Evolutionary conservation across 352 stramenopile species (phyloP).

Genomic region (Phytophthora europaea): DNA sequence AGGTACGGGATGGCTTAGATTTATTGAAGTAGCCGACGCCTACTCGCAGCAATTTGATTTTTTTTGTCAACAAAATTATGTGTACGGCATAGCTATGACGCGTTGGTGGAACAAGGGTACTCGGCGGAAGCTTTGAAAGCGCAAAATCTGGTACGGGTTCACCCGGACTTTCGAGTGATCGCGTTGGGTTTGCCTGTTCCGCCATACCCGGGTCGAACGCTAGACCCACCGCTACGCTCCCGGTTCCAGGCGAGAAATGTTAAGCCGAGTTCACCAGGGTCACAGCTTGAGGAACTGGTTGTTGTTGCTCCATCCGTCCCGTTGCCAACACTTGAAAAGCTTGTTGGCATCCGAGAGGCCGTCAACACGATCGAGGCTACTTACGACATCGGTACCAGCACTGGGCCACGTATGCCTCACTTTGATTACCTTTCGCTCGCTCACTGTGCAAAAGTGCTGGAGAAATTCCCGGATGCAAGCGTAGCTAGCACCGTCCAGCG

Average conservation of each 20-base stretch:
- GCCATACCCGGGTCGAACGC: conserved; percentile 84
- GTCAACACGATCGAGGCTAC: conserved; percentile 79
- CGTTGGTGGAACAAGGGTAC: conserved; percentile 66
- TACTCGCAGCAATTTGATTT: neutral
- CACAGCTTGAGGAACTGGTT: conserved; percentile 69
- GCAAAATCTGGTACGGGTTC: conserved; percentile 87
- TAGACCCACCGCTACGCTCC: conserved; percentile 89
- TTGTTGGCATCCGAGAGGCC: conserved; percentile 78
- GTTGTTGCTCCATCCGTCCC: conserved; percentile 57
- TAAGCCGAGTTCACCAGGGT: conserved; percentile 65
- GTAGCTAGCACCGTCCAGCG: conserved; percentile 50
- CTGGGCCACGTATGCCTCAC: conserved; percentile 71
- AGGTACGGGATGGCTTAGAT: conserved; percentile 42
- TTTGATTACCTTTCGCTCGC: conserved; percentile 73
- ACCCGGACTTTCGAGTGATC: conserved; percentile 95
- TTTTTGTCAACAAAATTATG: neutral
- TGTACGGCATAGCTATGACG: conserved; percentile 57
- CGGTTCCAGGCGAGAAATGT: conserved; percentile 88
- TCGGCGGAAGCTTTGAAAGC: conserved; percentile 51
- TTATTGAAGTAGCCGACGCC: neutral
- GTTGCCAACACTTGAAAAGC: conserved; percentile 61
- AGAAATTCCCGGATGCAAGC: conserved; percentile 57
- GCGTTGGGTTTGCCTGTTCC: conserved; percentile 90
- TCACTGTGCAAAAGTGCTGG: conserved; percentile 66
- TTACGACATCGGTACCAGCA: conserved; percentile 43